Base-by-base conservation (phyloP, 2,329 filamentous ascomycete genomes). In the Neospermospora avenae region DNA sequence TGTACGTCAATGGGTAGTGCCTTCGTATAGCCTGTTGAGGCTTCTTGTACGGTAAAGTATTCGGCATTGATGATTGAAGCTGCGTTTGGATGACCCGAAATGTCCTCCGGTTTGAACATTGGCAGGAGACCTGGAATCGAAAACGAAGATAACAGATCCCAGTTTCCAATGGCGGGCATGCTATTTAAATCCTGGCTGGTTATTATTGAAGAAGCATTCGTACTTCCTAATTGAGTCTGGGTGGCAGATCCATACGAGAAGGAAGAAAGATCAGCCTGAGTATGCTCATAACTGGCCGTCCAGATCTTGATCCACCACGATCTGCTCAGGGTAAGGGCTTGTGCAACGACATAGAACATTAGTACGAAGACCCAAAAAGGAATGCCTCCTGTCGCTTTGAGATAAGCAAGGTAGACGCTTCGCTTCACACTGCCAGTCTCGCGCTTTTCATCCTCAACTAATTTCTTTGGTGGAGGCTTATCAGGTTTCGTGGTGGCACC, bases 381-480 rank as follows among this genome's bases (percentile, higher is more conserved):
- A 64, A 78, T 76, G 7, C 86, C 84, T 39, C 88, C 89, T 60
- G 84, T 88, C 25, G 85, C 83, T 14, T 77, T 78, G 11, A 92
- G 73, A 69, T 92, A 93, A 0, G 79, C 78, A 14, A 76, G 70
- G 65, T 92, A 93, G 18, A 92, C 81, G 10, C 78, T 78, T 24
- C 78, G 77, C 65, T 86, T 86, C 44, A 93, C 84, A 4, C 84
- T 81, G 1, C 89, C 89, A 54, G 81, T 81, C 69, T 90, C 87
- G 53, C 85, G 82, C 22, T 76, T 78, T 72, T 93, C 90, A 1
- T 91, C 88, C 69, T 91, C 86, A 42, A 89, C 82, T 28, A 63
- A 52, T 25, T 61, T 61, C 44, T 58, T 61, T 46, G 63, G 63
- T 1, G 53, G 18, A 20, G 51, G 44, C 22, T 58, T 62, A 8